Base-by-base conservation (phyloP, 768 basidiomycete species). In the Amanita inopinata region DNA sequence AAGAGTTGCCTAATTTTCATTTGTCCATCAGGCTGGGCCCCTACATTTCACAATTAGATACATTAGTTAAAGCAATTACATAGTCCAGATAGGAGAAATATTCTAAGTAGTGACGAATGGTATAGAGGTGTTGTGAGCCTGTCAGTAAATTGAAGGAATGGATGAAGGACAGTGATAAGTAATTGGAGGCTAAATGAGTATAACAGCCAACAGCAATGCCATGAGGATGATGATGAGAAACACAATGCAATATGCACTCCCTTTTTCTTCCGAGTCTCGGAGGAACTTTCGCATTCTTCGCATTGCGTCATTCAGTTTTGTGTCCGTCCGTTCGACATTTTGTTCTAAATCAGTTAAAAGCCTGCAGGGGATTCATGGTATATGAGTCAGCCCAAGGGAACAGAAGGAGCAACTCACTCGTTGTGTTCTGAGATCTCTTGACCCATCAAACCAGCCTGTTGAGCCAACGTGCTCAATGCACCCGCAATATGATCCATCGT, bases 361-460 rank as follows among this genome's bases (percentile, higher is more conserved):
- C 54, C 93, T 96, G 49, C 10, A 19, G 43, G 33, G 36, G 5
- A 37, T 22, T 14, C 23, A 35, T 9, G n/a, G 9, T 17, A 2
- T 28, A 34, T 18, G 18, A 25, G 17, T 39, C 1, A 44, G 24
- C 2, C 11, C 2, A 38, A 33, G 6, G n/a, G 15, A 24, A 12
- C 14, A 17, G 33, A 32, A 33, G 35, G 14, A 17, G 20, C 3
- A 20, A 60, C 59, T 49, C 48, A 94, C 94, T 89, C 88, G 51
- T 83, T 87, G 53, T 99, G 96, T 56, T 93, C 90, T 6, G 59
- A 67, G 38, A 98, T 87, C 57, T 99, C 96, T 45, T 78, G 79
- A 0, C 94, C 94, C 79, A 99, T 99, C 23, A 97, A 66, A 8
- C 83, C 85, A 0, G 96, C 96, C 62, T 98, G 96, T 49, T 87